Evolutionary conservation across 345 rosid species (phyloP).

Genomic region (Mallotus nudiflorus): DNA sequence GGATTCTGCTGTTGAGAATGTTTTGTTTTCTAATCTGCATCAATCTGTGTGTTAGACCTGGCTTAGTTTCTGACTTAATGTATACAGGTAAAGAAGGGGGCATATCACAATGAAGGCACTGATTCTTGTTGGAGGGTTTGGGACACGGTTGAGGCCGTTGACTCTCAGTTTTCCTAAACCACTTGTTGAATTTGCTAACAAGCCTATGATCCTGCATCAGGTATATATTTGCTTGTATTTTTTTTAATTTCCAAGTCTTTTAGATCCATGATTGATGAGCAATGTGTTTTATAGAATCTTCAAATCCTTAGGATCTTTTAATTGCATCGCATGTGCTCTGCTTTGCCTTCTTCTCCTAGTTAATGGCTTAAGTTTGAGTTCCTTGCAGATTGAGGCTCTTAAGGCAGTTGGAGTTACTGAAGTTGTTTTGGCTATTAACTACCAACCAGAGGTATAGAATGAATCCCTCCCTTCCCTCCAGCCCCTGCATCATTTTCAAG

Average conservation of each 20-base stretch:
- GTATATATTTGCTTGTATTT: slow-evolving; percentile 31
- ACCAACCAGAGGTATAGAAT: slow-evolving; percentile 85
- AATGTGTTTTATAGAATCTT: neutral
- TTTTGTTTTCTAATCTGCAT: too few relatives aligned
- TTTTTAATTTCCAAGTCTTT: neutral
- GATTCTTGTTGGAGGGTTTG: slow-evolving; percentile 98
- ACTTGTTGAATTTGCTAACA: slow-evolving; percentile 95
- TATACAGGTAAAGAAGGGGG: slow-evolving; percentile 40
- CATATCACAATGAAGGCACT: slow-evolving; percentile 83
- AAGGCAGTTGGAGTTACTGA: slow-evolving; percentile 91
- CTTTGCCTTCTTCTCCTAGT: neutral
- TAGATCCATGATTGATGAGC: neutral
- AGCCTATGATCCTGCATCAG: slow-evolving; percentile 99
- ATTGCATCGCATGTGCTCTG: neutral
- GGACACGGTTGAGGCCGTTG: slow-evolving; percentile 96
- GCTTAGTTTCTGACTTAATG: slow-evolving; percentile 15
- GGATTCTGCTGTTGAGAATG: too few relatives aligned
- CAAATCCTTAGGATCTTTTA: neutral
- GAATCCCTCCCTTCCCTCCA: neutral
- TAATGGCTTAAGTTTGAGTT: slow-evolving; percentile 8
- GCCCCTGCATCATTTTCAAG: neutral
- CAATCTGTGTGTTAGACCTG: neutral
- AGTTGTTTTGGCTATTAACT: slow-evolving; percentile 95
- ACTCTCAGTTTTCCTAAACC: slow-evolving; percentile 98
- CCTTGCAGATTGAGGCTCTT: slow-evolving; percentile 86